Percentiles rank a stretch among this genome's conserved stretches.
phyloP scores from a whole-genome alignment of 768 basidiomycete genomes.

The Grammothele lineata region DNA sequence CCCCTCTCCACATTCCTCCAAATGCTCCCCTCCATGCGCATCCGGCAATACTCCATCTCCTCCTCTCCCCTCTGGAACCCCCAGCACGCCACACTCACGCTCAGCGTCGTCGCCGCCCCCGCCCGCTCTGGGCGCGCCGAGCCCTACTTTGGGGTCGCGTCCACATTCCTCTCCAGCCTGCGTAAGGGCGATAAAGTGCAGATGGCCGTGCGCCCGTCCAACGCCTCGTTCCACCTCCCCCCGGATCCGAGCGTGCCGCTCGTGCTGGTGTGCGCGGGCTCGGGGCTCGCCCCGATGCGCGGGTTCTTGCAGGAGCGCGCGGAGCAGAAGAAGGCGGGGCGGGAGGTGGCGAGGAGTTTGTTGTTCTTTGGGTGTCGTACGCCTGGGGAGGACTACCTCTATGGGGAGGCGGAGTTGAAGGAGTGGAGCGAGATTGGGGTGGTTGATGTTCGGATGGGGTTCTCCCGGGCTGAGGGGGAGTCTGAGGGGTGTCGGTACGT shows the following conservation, averaged over 20 bases:
- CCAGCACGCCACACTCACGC: constrained; percentile 36
- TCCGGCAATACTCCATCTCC: constrained; percentile 51
- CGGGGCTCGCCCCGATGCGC: constrained; percentile 47
- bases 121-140: constrained; percentile 29
- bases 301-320: constrained; percentile 49
- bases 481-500: constrained; percentile 18
- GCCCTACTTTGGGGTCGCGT: constrained; percentile 41
- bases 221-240: constrained; percentile 38
- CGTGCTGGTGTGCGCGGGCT: constrained; percentile 44
- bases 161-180: constrained; percentile 38
- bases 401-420: constrained; percentile 33
- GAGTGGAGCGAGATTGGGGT: constrained; percentile 37
- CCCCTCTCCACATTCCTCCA: constrained; percentile 36
- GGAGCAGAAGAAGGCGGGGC: constrained; percentile 37
- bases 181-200: constrained; percentile 35
- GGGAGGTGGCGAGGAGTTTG: constrained; percentile 34
- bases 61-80: constrained; percentile 45
- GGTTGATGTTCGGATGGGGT: constrained; percentile 40
- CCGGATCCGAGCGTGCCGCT: constrained; percentile 35
- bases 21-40: constrained; percentile 43
- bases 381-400: constrained; percentile 37
- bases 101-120: constrained; percentile 39
- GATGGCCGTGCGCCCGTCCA: constrained; percentile 36
- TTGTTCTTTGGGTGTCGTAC: constrained; percentile 43
- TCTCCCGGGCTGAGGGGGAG: constrained; percentile 15